These are phyloP conservation scores for Saprolegnia parasitica DNA, from an alignment of 352 stramenopile species.

Conservation along the genomic window DNA sequence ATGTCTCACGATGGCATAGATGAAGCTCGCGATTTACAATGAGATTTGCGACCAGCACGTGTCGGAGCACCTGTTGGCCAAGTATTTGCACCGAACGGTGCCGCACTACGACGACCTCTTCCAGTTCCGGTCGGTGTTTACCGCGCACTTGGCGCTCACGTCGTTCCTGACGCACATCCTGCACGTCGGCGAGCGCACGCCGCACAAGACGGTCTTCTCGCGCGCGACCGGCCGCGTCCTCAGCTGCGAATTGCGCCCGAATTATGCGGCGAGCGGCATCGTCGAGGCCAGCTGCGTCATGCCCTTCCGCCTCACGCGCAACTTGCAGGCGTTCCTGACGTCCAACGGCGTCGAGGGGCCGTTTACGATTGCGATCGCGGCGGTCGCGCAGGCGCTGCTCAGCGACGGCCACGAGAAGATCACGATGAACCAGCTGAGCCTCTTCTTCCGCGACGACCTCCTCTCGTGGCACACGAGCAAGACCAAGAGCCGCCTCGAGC, in stretches of 20 bases:
- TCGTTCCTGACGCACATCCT: conserved; percentile 83
- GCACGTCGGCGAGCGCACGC: conserved; percentile 79
- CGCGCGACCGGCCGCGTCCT: conserved; percentile 72
- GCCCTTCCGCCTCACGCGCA: conserved; percentile 86
- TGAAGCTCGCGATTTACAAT: conserved; percentile 31
- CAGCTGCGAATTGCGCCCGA: conserved; percentile 76
- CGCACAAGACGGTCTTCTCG: conserved; percentile 80
- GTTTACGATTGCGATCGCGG: conserved; percentile 80
- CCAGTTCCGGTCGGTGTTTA: conserved; percentile 83
- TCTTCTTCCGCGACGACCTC: conserved; percentile 87
- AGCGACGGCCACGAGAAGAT: conserved; percentile 64
- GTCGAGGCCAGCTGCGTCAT: conserved; percentile 75
- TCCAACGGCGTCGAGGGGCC: conserved; percentile 73
- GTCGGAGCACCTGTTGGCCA: conserved; percentile 76
- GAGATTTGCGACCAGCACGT: conserved; percentile 79
- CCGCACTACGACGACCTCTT: conserved; percentile 75
- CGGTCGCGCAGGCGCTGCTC: conserved; percentile 74
- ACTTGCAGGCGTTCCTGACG: conserved; percentile 86
- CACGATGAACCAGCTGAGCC: conserved; percentile 76
- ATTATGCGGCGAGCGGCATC: conserved; percentile 77
- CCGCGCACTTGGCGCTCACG: conserved; percentile 77
- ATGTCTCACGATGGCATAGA: conserved; percentile 9
- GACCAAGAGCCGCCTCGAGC: conserved; percentile 40
- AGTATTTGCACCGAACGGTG: conserved; percentile 78
- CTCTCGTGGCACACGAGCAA: conserved; percentile 86